Percentiles rank a stretch among this genome's conserved stretches.
These are phyloP conservation scores for Coemansia sp. DNA, from an alignment of 192 early-diverging fungal species.

Conservation along the genomic window DNA sequence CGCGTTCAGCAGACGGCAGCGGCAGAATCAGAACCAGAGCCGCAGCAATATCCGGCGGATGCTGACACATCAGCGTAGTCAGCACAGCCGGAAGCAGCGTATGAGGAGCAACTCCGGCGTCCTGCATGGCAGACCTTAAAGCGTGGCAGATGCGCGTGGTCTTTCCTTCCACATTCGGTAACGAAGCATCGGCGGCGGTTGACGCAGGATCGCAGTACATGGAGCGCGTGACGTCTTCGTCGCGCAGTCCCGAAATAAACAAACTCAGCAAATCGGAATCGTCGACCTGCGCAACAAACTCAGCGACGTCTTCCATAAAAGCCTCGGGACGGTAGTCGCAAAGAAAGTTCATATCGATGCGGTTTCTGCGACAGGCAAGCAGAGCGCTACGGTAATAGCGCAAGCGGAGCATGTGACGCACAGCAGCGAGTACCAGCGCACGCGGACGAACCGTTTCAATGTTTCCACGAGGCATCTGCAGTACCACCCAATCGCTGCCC, in stretches of 20 bases:
- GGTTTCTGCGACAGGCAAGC: constrained; percentile 77
- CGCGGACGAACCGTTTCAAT: constrained; percentile 91
- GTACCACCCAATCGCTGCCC: constrained; percentile 55
- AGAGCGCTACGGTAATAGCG: constrained; percentile 80
- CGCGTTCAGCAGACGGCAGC: constrained; percentile 59
- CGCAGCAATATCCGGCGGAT: constrained; percentile 77
- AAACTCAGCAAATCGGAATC: constrained; percentile 88
- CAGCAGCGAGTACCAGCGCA: constrained; percentile 76
- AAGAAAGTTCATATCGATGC: constrained; percentile 92
- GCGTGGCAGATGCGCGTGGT: constrained; percentile 73
- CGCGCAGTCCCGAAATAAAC: constrained; percentile 77
- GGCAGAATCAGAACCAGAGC: constrained; percentile 68
- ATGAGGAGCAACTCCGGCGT: constrained; percentile 30
- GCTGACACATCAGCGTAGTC: constrained; percentile 79
- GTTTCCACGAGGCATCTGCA: constrained; percentile 95
- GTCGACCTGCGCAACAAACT: constrained; percentile 75
- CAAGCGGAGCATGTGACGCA: constrained; percentile 61
- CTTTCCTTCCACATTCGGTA: constrained; percentile 46
- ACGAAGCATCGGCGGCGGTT: neutral
- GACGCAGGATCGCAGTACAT: constrained; percentile 65
- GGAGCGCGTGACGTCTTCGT: constrained; percentile 80
- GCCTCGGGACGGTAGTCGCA: constrained; percentile 71
- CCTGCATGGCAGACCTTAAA: constrained; percentile 61
- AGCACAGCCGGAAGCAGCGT: constrained; percentile 77
- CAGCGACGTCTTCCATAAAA: constrained; percentile 66